These are phyloP conservation scores for Talaromyces marneffei DNA, from an alignment of 2,329 filamentous ascomycete genomes.

Conservation along the genomic window DNA sequence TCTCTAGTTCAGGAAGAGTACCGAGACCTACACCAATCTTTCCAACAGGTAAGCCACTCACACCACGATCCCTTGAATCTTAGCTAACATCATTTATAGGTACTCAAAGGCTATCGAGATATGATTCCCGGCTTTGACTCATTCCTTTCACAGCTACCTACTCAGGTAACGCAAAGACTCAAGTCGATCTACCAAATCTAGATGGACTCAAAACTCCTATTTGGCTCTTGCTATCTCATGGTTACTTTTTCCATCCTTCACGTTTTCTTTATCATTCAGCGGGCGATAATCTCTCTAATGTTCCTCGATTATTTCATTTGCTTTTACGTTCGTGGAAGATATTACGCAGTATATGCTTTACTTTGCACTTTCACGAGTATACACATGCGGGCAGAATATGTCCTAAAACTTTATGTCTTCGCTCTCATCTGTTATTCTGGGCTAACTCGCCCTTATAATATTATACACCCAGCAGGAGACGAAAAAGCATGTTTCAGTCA, in stretches of 20 bases:
- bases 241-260: not conserved
- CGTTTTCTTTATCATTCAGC: conserved; percentile 8
- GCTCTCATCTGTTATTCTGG: not conserved
- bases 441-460: not conserved
- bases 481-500: not conserved
- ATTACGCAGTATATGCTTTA: conserved; percentile 9
- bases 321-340: conserved; percentile 11
- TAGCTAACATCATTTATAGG: conserved; percentile 22
- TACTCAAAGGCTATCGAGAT: conserved; percentile 43
- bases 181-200: conserved; percentile 40
- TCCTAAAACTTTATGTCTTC: not conserved
- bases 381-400: conserved; percentile 1
- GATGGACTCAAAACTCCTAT: conserved; percentile 4
- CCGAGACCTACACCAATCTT: conserved; percentile 60
- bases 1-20: conserved; percentile 57
- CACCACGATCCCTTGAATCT: not conserved
- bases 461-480: not conserved
- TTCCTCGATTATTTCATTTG: not conserved
- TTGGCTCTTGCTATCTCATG: not conserved
- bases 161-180: conserved; percentile 37
- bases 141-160: conserved; percentile 40
- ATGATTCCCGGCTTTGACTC: conserved; percentile 44
- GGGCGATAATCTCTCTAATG: conserved; percentile 11
- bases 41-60: conserved; percentile 61
- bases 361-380: not conserved